These are phyloP conservation scores for Albizia julibrissin DNA, from an alignment of 306 rosid genomes.

Conservation along the genomic window DNA sequence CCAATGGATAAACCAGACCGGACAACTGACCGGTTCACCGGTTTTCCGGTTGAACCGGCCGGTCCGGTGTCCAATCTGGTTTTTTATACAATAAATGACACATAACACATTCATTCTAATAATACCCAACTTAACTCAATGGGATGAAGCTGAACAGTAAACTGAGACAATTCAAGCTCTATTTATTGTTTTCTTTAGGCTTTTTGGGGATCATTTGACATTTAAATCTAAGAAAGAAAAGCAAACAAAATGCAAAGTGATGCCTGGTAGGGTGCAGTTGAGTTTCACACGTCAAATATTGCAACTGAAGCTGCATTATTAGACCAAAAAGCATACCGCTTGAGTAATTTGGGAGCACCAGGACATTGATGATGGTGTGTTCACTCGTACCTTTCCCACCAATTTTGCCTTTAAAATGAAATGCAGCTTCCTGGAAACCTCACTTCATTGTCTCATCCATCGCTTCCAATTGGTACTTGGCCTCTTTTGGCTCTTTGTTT, in stretches of 20 bases:
- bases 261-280: neutral
- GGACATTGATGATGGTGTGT: neutral
- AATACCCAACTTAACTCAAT: too few relatives aligned
- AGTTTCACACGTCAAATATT: neutral
- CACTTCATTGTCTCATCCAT: neutral
- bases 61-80: too few relatives aligned
- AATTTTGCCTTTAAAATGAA: neutral
- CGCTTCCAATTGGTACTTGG: neutral
- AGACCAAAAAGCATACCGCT: neutral
- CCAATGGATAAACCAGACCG: too few relatives aligned
- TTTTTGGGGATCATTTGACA: neutral
- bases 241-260: neutral
- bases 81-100: too few relatives aligned
- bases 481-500: neutral
- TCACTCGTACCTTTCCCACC: neutral
- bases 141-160: too few relatives aligned
- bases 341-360: neutral
- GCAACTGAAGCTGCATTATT: neutral
- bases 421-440: conserved; percentile 3
- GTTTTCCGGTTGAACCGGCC: too few relatives aligned
- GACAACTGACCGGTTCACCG: too few relatives aligned
- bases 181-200: too few relatives aligned
- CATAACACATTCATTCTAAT: too few relatives aligned
- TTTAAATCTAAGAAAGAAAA: neutral
- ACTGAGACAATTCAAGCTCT: too few relatives aligned